A percentile compares a stretch with the other conserved stretches of the same genome.
Evolutionary conservation across 352 stramenopile species (phyloP).

Genomic region (Globisporangium yorkense): DNA sequence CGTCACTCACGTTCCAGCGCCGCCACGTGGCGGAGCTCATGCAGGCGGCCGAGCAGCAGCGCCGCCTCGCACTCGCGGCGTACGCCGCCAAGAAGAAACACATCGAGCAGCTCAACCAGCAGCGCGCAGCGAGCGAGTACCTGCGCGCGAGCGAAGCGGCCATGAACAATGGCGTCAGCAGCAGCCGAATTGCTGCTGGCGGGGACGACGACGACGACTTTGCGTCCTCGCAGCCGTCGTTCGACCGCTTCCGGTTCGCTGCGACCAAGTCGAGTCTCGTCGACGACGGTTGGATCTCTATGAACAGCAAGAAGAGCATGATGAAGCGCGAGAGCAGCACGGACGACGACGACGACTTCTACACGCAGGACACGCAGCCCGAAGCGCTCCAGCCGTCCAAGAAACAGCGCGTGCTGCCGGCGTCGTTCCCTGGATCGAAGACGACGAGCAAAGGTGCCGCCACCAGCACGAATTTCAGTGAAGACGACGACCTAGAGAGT

Average conservation of each 20-base stretch:
- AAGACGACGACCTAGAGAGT: conserved; percentile 4
- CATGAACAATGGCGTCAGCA: background rate
- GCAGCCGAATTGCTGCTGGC: conserved; percentile 5
- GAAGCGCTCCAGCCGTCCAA: background rate
- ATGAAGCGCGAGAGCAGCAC: background rate
- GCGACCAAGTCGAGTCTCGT: background rate
- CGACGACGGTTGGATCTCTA: conserved; percentile 34
- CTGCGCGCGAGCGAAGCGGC: background rate
- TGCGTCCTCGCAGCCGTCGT: conserved; percentile 28
- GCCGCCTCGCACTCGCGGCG: conserved; percentile 3
- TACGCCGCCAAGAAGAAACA: conserved; percentile 6
- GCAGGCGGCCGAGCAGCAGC: conserved; percentile 17
- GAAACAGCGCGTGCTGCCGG: conserved; percentile 4
- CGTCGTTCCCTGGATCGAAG: background rate
- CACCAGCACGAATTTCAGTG: background rate
- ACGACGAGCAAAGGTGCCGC: background rate
- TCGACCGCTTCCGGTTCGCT: conserved; percentile 31
- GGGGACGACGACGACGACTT: conserved; percentile 39
- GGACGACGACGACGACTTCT: conserved; percentile 8
- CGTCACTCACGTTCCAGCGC: conserved; percentile 72
- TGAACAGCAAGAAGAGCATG: conserved; percentile 33
- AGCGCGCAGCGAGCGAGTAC: conserved; percentile 5
- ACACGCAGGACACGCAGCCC: background rate
- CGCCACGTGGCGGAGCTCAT: conserved; percentile 43
- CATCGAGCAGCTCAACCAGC: conserved; percentile 7